Evolutionary conservation across 768 basidiomycete genomes (phyloP), one percentile per base, ranked within the genome.

Genomic region (Pholiota microspora): DNA sequence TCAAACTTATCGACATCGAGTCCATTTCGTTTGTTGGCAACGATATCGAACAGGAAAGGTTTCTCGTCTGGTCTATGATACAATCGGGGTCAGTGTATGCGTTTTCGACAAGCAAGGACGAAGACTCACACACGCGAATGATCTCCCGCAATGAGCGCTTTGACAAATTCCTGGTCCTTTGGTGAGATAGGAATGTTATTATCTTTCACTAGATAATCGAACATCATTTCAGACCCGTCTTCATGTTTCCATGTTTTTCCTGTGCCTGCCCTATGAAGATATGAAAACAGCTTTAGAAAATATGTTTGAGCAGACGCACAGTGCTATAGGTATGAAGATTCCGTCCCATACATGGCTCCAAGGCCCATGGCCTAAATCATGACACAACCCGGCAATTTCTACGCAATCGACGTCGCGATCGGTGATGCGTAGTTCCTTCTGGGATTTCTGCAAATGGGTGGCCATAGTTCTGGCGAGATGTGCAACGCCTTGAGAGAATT

Each of bases 1-100:
- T 94, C 92, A 50, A 91, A 88, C 89, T 92, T 92, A 76, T 94
- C 91, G 4, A 94, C 91, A 62, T 94, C 92, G 3, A 94, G 74
- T 0, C 92, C 92, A 56, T 92, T 93, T 6, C 82, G 73, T 66
- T 80, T 80, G 69, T 94, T 94, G 0, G 90, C 85, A 2, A 94
- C 88, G 48, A 94, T 92, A 51, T 93, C 88, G 62, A 93, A 94
- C 2, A 94, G 69, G 61, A 89, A 93, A 0, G 71, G 67, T 67
- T 92, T 92, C 64, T 86, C 86, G 13, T 72, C 63, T 0, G 70
- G 61, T 45, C 76, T 71, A 53, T n/a, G 24, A 48, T 51, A n/a
- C 27, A 23, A 34, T 10, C 9, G 48, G 8, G 5, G 28, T n/a
- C 32, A 16, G 38, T 32, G 9, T 15, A 31, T 12, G 12, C 29